Percentiles rank a stretch among this genome's conserved stretches.
Evolutionary conservation across 2,329 filamentous ascomycete species (phyloP).

Genomic region (Aureobasidium musti): DNA sequence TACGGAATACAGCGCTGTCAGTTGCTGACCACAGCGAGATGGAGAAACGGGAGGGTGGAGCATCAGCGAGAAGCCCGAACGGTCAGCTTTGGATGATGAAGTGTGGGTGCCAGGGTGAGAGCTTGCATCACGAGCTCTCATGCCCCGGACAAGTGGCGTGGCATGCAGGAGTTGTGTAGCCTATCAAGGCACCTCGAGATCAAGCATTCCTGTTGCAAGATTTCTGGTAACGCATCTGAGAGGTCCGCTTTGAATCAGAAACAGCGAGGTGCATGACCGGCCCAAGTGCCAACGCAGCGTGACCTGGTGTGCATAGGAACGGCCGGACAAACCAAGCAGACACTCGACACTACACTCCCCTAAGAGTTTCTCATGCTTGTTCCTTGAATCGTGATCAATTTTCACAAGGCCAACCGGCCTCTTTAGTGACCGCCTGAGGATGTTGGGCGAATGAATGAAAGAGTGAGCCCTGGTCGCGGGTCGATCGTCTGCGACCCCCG

Average conservation of each 20-base stretch:
- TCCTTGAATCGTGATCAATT: constrained; percentile 1
- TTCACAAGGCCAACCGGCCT: constrained; percentile 12
- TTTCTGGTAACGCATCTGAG: constrained; percentile 17
- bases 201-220: constrained; percentile 24
- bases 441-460: constrained; percentile 3
- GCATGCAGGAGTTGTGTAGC: constrained; percentile 22
- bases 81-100: constrained; percentile 5
- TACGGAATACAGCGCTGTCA: constrained; percentile 1
- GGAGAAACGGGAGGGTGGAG: neutral
- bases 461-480: constrained; percentile 1
- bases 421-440: constrained; percentile 4
- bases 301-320: constrained; percentile 14
- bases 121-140: constrained; percentile 28
- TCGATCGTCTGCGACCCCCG: constrained; percentile 7
- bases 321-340: neutral
- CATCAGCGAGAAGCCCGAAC: constrained; percentile 4
- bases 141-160: constrained; percentile 27
- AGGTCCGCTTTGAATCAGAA: constrained; percentile 24
- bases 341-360: neutral
- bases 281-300: constrained; percentile 24
- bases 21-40: constrained; percentile 15
- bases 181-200: constrained; percentile 24
- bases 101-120: constrained; percentile 24
- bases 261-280: constrained; percentile 27
- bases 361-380: neutral